phyloP scores from a whole-genome alignment of 1,284 basidiomycete species.

The Chiua sp. region DNA sequence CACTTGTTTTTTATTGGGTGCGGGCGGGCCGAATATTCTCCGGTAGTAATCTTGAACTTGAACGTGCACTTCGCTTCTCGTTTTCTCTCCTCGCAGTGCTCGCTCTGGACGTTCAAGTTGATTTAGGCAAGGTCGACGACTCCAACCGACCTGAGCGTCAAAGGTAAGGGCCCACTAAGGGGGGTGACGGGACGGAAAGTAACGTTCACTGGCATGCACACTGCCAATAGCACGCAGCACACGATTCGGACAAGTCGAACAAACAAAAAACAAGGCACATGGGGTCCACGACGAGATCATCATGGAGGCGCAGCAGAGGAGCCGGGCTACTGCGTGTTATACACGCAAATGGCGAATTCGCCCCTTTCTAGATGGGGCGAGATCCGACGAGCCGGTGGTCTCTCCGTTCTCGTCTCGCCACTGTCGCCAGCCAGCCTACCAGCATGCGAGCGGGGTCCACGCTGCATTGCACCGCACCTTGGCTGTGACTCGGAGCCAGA shows the following conservation, averaged over 20 bases:
- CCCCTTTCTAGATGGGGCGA: conserved; percentile 19
- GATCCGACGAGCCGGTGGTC: conserved; percentile 24
- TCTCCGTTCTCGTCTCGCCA: conserved; percentile 7
- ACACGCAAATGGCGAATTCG: conserved; percentile 29
- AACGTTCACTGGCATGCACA: conserved; percentile 16
- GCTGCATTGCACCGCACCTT: conserved; percentile 16
- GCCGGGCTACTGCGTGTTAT: conserved; percentile 18
- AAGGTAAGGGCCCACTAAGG: background rate
- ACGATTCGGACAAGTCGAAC: conserved; percentile 5
- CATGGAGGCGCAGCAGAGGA: conserved; percentile 26
- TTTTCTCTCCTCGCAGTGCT: background rate
- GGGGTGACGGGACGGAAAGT: background rate
- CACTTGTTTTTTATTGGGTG: background rate
- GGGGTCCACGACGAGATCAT: conserved; percentile 27
- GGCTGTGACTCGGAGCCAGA: conserved; percentile 19
- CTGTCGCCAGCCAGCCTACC: conserved; percentile 11
- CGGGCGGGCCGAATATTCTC: background rate
- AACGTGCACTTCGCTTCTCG: background rate
- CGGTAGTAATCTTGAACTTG: too few species aligned
- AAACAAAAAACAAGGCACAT: conserved; percentile 17
- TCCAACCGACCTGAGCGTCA: background rate
- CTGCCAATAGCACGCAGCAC: conserved; percentile 9
- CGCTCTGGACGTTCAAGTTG: background rate
- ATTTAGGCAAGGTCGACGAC: background rate
- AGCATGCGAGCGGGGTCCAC: conserved; percentile 3